Conservation (phyloP, 2,329 filamentous ascomycete genomes). For the Dactylonectria estremocensis region DNA sequence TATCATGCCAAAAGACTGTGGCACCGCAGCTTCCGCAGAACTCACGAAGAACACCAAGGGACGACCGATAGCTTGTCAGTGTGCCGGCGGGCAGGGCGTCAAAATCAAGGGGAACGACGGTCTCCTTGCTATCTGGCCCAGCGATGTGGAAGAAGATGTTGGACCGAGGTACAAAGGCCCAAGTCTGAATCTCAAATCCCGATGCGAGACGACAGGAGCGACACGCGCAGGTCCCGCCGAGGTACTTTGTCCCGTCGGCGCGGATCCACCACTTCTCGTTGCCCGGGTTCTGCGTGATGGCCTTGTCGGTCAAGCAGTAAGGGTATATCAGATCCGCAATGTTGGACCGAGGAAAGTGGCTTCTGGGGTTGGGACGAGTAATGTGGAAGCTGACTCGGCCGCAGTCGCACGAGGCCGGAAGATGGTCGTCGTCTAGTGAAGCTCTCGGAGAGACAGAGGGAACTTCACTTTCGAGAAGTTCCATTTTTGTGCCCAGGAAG, state of each 20-base stretch:
- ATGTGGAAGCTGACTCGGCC: constrained; percentile 69
- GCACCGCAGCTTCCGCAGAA: constrained; percentile 77
- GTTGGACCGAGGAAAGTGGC: constrained; percentile 59
- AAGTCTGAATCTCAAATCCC: constrained; percentile 76
- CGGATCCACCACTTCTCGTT: constrained; percentile 75
- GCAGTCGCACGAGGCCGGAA: constrained; percentile 50
- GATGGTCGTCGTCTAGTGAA: constrained; percentile 10
- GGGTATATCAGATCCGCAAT: constrained; percentile 70
- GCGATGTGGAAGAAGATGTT: constrained; percentile 66
- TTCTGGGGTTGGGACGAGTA: constrained; percentile 66
- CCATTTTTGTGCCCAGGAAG: constrained; percentile 1
- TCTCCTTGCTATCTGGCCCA: background rate
- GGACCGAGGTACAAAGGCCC: constrained; percentile 75
- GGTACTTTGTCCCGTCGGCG: constrained; percentile 63
- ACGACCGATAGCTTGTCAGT: constrained; percentile 69
- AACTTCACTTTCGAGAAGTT: background rate
- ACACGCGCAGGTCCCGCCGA: constrained; percentile 74
- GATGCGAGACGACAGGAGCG: constrained; percentile 72
- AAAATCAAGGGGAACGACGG: constrained; percentile 53
- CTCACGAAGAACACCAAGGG: constrained; percentile 67
- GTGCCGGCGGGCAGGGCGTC: constrained; percentile 56
- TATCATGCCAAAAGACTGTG: constrained; percentile 74
- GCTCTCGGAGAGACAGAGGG: background rate
- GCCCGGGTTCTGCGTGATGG: constrained; percentile 58
- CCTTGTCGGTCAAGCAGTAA: constrained; percentile 55